phyloP scores from a whole-genome alignment of 805 yeast species.

The Millerozyma miso region DNA sequence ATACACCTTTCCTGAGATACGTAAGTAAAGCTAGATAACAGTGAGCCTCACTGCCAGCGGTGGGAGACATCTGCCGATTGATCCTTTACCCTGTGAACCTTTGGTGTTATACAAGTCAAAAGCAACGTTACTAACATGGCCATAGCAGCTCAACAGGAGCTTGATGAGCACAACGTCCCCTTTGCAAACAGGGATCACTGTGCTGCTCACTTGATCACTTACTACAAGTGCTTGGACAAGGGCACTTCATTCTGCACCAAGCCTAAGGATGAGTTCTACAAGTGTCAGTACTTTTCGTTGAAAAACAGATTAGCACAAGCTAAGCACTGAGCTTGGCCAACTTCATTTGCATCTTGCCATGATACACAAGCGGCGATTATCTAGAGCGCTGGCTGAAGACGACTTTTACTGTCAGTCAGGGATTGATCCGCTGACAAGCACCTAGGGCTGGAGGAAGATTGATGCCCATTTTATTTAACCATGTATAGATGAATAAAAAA shows the following conservation, averaged over 20 bases:
- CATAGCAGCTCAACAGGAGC: constrained; percentile 26
- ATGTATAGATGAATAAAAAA: constrained; percentile 3
- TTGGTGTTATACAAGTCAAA: too few species aligned
- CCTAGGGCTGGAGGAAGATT: not conserved
- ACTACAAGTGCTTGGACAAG: constrained; percentile 41
- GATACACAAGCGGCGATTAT: not conserved
- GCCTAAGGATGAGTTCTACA: constrained; percentile 41
- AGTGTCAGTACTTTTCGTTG: constrained; percentile 40
- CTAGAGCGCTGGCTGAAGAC: not conserved
- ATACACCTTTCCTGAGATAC: not conserved
- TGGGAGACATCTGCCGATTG: too few species aligned
- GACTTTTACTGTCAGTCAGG: not conserved
- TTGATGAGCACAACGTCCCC: constrained; percentile 40
- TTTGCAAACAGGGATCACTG: constrained; percentile 42
- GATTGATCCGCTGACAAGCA: not conserved
- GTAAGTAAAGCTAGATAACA: not conserved
- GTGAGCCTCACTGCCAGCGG: too few species aligned
- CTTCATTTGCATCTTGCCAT: not conserved
- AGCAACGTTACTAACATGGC: not conserved
- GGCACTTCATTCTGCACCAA: constrained; percentile 38
- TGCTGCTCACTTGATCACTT: constrained; percentile 39
- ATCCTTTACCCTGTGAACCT: too few species aligned
- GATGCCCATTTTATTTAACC: not conserved
- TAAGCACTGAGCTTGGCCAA: constrained; percentile 3
- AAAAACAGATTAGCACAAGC: constrained; percentile 36